These are phyloP conservation scores for Elsinoe arachidis DNA, from an alignment of 2,329 filamentous ascomycete species.

Conservation along the genomic window DNA sequence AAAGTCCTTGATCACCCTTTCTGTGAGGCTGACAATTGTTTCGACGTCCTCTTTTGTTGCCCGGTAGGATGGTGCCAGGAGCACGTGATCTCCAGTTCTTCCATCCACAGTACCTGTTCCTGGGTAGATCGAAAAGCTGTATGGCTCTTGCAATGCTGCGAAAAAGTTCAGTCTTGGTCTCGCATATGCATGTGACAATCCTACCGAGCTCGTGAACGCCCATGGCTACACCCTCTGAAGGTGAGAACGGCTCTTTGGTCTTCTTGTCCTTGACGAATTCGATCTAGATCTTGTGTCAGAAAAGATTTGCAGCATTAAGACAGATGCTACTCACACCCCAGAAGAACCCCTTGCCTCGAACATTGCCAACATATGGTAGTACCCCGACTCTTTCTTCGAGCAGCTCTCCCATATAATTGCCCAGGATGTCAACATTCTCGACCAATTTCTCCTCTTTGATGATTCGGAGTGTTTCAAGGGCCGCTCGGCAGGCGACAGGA, in stretches of 20 bases:
- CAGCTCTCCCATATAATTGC: conserved; percentile 37
- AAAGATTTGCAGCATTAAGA: background rate
- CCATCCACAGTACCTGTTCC: conserved; percentile 54
- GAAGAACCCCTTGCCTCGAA: conserved; percentile 53
- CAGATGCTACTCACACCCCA: conserved; percentile 49
- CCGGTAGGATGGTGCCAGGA: conserved; percentile 62
- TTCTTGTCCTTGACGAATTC: conserved; percentile 50
- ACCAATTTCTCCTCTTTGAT: conserved; percentile 51
- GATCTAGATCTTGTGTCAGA: conserved; percentile 33
- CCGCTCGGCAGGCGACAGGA: conserved; percentile 51
- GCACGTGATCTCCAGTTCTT: conserved; percentile 56
- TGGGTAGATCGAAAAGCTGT: conserved; percentile 54
- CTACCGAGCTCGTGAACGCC: conserved; percentile 45
- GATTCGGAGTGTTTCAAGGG: conserved; percentile 53
- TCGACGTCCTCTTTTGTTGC: conserved; percentile 50
- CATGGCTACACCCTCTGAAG: conserved; percentile 37
- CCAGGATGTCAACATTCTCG: conserved; percentile 49
- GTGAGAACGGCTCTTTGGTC: conserved; percentile 47
- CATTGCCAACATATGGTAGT: conserved; percentile 49
- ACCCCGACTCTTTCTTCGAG: conserved; percentile 37
- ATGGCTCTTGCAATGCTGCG: conserved; percentile 33
- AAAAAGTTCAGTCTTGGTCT: conserved; percentile 12
- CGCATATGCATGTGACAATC: background rate
- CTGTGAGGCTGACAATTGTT: conserved; percentile 44
- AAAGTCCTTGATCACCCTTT: conserved; percentile 44